Evolutionary conservation across 352 stramenopile genomes (phyloP).

Genomic region (Saprolegnia diclina): DNA sequence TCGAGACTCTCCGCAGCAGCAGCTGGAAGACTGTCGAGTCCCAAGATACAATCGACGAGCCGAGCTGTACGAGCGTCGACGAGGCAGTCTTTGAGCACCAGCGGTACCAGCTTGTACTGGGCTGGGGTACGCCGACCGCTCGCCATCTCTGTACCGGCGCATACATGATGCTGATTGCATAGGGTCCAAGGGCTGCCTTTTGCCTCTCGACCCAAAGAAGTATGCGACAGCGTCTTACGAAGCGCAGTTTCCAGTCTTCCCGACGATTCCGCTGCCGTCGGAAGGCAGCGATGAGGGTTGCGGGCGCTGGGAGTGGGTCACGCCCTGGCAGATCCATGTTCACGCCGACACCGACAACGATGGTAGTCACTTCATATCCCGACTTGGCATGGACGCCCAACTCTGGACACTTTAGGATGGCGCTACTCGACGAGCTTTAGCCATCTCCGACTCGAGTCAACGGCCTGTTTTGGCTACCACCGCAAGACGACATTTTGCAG

Average conservation of each 20-base stretch:
- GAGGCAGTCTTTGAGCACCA: slow-evolving; percentile 70
- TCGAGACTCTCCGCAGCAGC: background rate
- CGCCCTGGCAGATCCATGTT: slow-evolving; percentile 60
- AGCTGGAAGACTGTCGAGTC: slow-evolving; percentile 6
- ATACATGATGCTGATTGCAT: background rate
- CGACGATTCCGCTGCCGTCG: slow-evolving; percentile 42
- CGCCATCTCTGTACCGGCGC: background rate
- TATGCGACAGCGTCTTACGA: slow-evolving; percentile 40
- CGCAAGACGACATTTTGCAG: slow-evolving; percentile 28
- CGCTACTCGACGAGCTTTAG: slow-evolving; percentile 59
- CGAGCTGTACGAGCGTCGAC: background rate
- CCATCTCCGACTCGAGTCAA: slow-evolving; percentile 33
- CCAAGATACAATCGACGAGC: background rate
- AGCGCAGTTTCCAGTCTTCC: slow-evolving; percentile 43
- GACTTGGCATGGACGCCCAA: background rate
- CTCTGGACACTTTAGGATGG: slow-evolving; percentile 35
- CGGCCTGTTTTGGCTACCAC: slow-evolving; percentile 1
- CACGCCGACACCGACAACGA: slow-evolving; percentile 9
- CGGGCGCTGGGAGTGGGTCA: slow-evolving; percentile 57
- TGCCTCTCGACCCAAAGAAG: slow-evolving; percentile 64
- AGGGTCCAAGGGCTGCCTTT: slow-evolving; percentile 59
- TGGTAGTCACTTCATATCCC: background rate
- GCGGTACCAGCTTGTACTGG: slow-evolving; percentile 59
- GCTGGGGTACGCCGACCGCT: slow-evolving; percentile 36
- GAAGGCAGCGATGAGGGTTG: background rate